Base-by-base conservation (phyloP, 257 asterid species). In the Voacanga thouarsii region DNA sequence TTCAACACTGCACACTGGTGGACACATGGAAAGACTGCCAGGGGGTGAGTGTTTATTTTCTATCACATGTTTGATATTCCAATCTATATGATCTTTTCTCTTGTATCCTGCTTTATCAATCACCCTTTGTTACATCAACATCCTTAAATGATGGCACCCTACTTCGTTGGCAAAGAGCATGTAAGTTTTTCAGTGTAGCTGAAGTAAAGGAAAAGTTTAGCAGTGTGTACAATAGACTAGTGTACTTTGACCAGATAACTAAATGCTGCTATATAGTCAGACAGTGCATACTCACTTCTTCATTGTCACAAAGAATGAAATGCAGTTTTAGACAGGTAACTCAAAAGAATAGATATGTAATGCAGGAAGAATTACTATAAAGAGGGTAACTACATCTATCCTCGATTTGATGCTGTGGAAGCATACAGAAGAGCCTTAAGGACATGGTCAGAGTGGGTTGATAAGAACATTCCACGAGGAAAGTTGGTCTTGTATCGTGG, bases 1-100 rank as follows among this genome's bases (percentile, higher is more conserved):
- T 96, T 96, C 71, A 96, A 93, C 82, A 96, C 99, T 0, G 99
- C 92, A 50, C 99, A 96, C 71, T 96, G 99, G 99, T 96, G 99
- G 99, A 83, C 92, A 21, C 98, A 96, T 77, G 98, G 99, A 65
- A 96, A 96, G 90, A 96, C 98, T 61, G 87, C 99, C 56, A 93
- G 97, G 74, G 99, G 99, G 99, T 90, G 78, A 51, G 80, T 79
- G 68, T 30, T 18, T 50, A 21, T 16, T 41, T 65, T 16, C 49
- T 18, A 37, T 7, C 24, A 11, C 41, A 39, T 24, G 60, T 55
- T 57, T 44, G n/a, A 26, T 19, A 33, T 37, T 53, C 24, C 49
- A 19, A n/a, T 71, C n/a, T 70, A 16, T 4, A 39, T 45, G 6
- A 26, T 26, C 15, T 21, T 56, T 53, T 50, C 4, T 47, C 2